Percentiles rank a stretch among this genome's conserved stretches.
Conservation (phyloP, 805 yeast genomes). For the Candida nemodendra region DNA sequence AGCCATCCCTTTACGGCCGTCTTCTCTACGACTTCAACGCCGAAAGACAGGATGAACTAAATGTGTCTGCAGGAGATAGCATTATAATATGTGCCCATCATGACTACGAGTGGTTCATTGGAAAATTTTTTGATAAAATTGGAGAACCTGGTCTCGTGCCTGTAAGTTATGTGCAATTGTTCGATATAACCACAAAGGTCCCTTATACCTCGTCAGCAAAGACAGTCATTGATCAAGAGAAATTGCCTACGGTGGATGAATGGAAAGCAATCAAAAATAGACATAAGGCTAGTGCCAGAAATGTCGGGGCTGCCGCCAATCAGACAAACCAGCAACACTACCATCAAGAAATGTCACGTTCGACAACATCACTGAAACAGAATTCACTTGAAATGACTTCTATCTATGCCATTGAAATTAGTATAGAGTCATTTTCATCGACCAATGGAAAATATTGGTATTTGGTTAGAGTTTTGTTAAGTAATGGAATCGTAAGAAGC, state of each 20-base stretch:
- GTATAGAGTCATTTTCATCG: slow-evolving; percentile 75
- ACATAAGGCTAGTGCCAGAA: slow-evolving; percentile 81
- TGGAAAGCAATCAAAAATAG: slow-evolving; percentile 92
- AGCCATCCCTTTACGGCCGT: slow-evolving; percentile 65
- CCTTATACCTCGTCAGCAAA: slow-evolving; percentile 48
- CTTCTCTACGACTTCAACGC: slow-evolving; percentile 86
- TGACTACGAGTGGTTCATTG: slow-evolving; percentile 96
- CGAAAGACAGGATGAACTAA: slow-evolving; percentile 79
- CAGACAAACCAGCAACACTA: slow-evolving; percentile 11
- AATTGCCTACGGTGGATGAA: slow-evolving; percentile 88
- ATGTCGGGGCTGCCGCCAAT: slow-evolving; percentile 27
- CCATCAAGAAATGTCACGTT: slow-evolving; percentile 14
- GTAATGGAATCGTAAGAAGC: slow-evolving; percentile 66
- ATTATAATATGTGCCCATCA: slow-evolving; percentile 94
- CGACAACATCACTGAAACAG: slow-evolving; percentile 13
- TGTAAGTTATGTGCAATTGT: slow-evolving; percentile 79
- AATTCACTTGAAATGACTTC: slow-evolving; percentile 10
- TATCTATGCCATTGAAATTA: slow-evolving; percentile 52
- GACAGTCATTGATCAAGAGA: slow-evolving; percentile 56
- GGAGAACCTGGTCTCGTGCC: slow-evolving; percentile 99
- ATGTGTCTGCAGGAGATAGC: slow-evolving; percentile 81
- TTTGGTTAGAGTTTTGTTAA: slow-evolving; percentile 62
- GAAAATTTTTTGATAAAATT: slow-evolving; percentile 88
- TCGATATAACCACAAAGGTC: slow-evolving; percentile 70
- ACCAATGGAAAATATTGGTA: slow-evolving; percentile 91